Evolutionary conservation across 148 eudicot genomes (phyloP), one percentile per base, ranked within the genome.

Genomic region (Rhododendron kiyosumense): DNA sequence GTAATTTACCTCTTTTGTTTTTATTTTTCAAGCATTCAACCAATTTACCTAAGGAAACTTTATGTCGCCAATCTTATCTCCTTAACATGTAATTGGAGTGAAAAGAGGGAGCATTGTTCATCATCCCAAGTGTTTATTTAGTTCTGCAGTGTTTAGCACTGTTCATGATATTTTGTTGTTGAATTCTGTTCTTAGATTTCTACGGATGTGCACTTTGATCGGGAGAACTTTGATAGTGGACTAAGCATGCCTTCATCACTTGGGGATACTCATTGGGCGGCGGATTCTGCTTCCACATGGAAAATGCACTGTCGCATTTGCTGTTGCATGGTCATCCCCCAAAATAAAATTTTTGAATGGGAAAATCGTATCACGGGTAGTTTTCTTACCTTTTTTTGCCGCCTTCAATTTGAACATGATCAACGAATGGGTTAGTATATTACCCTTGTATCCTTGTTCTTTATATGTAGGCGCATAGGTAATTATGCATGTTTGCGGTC

Each of bases 271-370:
- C 92, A 86, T 75, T 97, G 99, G 87, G 98, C 95, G 82, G 98
- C 98, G 5, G 98, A 95, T 84, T 94, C 96, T 85, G 98, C 98
- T 90, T 94, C 96, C 45, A 78, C 98, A 80, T 95, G 98, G 99
- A 87, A 97, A 93, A 87, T 92, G 95, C 89, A 97, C 98, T 38
- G 90, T 97, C 84, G 96, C 99, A 52, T 97, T 95, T 89, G 88
- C 92, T 84, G 90, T 97, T 88, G 92, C 99, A 88, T 97, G 99
- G 98, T 91, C 98, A 51, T 94, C 98, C 79, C 98, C 98, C 14
- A 93, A 91, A 95, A 92, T 95, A 48, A 95, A 92, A 86, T 95
- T 97, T 90, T 85, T 82, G 84, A 97, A 97, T 0, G 88, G 99
- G 98, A 59, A 97, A 94, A 87, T 93, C 98, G 94, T 81, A 95